Evolutionary conservation across 2,329 filamentous ascomycete species (phyloP).

Genomic region (Phialophora chinensis): DNA sequence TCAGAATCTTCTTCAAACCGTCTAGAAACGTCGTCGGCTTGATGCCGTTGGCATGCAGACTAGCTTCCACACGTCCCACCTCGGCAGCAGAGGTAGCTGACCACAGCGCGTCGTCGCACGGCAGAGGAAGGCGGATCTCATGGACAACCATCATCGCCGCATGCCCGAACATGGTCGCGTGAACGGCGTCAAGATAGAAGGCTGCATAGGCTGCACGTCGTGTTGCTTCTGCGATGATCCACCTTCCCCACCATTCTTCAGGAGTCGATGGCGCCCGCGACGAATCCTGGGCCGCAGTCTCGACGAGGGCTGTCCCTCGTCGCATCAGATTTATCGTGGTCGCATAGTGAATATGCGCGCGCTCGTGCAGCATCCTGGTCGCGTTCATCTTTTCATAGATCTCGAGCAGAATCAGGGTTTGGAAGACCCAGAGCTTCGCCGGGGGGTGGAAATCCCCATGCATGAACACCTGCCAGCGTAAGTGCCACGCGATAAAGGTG

Average conservation of each 20-base stretch:
- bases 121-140: constrained; percentile 87
- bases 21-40: constrained; percentile 88
- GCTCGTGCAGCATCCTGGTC: constrained; percentile 86
- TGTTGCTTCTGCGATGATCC: constrained; percentile 93
- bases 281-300: constrained; percentile 58
- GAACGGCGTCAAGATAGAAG: constrained; percentile 92
- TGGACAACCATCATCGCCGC: constrained; percentile 96
- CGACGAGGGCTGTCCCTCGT: constrained; percentile 77
- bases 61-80: constrained; percentile 81
- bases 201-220: constrained; percentile 88
- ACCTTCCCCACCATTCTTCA: constrained; percentile 93
- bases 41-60: constrained; percentile 77
- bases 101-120: constrained; percentile 93
- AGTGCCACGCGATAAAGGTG: constrained; percentile 87
- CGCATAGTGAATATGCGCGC: constrained; percentile 94
- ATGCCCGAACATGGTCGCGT: constrained; percentile 97
- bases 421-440: constrained; percentile 95
- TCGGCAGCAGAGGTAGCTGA: constrained; percentile 85
- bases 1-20: constrained; percentile 85
- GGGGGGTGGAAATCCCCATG: constrained; percentile 86
- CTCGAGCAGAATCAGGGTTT: constrained; percentile 85
- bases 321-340: constrained; percentile 96
- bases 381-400: constrained; percentile 98
- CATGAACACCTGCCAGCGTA: constrained; percentile 94
- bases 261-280: constrained; percentile 68